Evolutionary conservation across 495 filamentous ascomycete species (phyloP).

Genomic region (Ascodesmis nigricans): DNA sequence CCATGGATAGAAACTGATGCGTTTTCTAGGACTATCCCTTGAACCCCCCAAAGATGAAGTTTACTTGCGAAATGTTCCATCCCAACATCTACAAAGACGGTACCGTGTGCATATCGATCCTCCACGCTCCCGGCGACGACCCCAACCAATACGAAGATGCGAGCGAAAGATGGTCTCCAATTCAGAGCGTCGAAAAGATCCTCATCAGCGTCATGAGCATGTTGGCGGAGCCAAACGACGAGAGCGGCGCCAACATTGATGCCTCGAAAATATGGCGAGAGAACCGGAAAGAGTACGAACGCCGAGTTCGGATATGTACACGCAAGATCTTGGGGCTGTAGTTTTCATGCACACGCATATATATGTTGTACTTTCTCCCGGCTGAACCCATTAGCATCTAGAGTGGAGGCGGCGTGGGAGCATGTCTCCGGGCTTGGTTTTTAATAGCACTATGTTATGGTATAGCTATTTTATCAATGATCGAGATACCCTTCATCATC

Average conservation of each 20-base stretch:
- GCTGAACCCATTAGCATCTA: no score
- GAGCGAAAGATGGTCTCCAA: constrained; percentile 88
- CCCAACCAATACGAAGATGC: constrained; percentile 85
- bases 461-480: no score
- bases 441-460: no score
- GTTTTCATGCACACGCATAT: no score
- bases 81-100: constrained; percentile 86
- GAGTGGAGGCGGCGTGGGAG: no score
- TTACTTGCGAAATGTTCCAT: constrained; percentile 76
- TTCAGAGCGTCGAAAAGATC: constrained; percentile 91
- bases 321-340: constrained; percentile 34
- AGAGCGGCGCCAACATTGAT: constrained; percentile 88
- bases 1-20: no score
- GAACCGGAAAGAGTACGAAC: constrained; percentile 47
- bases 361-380: no score
- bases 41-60: constrained; percentile 76
- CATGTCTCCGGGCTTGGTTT: no score
- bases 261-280: constrained; percentile 73
- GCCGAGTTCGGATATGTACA: constrained; percentile 64
- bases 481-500: no score
- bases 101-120: constrained; percentile 88
- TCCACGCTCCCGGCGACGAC: constrained; percentile 91
- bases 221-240: constrained; percentile 80
- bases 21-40: constrained; percentile 75
- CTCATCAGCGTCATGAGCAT: constrained; percentile 81